Evolutionary conservation across 495 filamentous ascomycete species (phyloP).

Genomic region (Choiromyces venosus): DNA sequence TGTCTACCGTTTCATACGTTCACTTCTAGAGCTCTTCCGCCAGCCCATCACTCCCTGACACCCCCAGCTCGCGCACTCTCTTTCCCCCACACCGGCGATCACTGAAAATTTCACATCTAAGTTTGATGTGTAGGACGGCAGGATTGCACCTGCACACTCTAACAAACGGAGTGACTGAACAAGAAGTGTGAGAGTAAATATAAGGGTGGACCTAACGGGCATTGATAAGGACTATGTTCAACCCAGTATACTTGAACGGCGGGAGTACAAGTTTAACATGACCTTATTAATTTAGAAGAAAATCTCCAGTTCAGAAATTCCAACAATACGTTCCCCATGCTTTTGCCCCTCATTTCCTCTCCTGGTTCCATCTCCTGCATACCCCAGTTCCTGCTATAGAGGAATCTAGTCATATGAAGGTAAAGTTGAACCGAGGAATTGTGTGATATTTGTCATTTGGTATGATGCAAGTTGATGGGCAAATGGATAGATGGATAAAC

Average conservation of each 20-base stretch:
- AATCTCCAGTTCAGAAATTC: neutral
- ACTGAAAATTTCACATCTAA: neutral
- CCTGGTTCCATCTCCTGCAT: neutral
- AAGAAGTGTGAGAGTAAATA: neutral
- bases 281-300: neutral
- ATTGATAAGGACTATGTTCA: neutral
- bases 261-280: neutral
- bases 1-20: neutral
- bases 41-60: neutral
- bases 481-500: neutral
- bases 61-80: neutral
- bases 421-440: neutral
- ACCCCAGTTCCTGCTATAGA: neutral
- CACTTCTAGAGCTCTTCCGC: neutral
- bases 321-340: neutral
- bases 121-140: neutral
- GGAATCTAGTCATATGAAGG: neutral
- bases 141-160: neutral
- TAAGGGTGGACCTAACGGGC: neutral
- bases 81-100: neutral
- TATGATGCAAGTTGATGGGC: neutral
- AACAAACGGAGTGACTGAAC: neutral
- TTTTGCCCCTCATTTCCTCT: neutral
- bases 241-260: neutral
- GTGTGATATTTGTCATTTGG: neutral